Percentiles rank a stretch among this genome's conserved stretches.
phyloP scores from a whole-genome alignment of 1,139 yeast species.

The Candida neerlandica region DNA sequence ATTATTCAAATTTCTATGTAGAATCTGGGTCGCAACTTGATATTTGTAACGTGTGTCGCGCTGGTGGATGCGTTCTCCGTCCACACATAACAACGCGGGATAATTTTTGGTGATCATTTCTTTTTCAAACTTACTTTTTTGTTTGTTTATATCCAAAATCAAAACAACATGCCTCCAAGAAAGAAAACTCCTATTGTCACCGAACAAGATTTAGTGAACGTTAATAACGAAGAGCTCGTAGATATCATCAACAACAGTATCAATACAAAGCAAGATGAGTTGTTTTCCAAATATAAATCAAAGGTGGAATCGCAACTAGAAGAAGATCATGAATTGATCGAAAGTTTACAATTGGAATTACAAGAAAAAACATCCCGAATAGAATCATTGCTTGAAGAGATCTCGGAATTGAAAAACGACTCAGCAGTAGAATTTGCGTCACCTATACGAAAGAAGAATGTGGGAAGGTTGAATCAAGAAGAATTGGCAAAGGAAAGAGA shows the following conservation, averaged over 20 bases:
- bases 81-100: too few relatives aligned
- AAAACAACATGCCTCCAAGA: conserved; percentile 3
- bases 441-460: conserved; percentile 39
- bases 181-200: conserved; percentile 17
- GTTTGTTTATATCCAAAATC: not conserved
- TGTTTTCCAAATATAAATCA: conserved; percentile 32
- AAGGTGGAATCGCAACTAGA: conserved; percentile 31
- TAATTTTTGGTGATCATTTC: too few relatives aligned
- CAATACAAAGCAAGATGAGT: conserved; percentile 38
- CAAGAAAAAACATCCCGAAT: conserved; percentile 30
- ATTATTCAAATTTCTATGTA: too few relatives aligned
- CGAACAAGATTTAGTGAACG: conserved; percentile 35
- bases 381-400: conserved; percentile 21
- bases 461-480: conserved; percentile 22
- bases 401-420: conserved; percentile 8
- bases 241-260: conserved; percentile 36
- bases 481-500: conserved; percentile 46
- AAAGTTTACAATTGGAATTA: conserved; percentile 28
- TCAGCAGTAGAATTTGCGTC: conserved; percentile 25
- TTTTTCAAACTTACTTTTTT: too few relatives aligned
- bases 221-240: conserved; percentile 30
- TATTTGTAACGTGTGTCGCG: too few relatives aligned
- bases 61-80: too few relatives aligned
- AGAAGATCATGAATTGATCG: conserved; percentile 31
- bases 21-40: too few relatives aligned